phyloP scores from a whole-genome alignment of 2,329 filamentous ascomycete species.

The Drechslerella coelobrocha region DNA sequence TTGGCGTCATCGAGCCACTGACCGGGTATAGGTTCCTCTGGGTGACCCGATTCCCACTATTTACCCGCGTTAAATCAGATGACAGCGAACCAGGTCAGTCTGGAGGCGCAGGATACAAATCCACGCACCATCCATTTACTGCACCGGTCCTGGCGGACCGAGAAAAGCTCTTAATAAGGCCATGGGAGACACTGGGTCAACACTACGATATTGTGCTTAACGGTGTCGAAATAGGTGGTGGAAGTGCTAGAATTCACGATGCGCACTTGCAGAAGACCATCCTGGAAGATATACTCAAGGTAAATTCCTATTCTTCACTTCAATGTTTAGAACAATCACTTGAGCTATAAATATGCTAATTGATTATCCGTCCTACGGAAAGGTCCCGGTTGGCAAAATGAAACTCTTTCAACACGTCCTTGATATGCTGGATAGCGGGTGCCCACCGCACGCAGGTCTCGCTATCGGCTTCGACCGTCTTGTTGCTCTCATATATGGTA shows the following conservation, averaged over 20 bases:
- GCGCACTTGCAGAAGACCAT: conserved; percentile 82
- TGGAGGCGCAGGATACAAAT: conserved; percentile 77
- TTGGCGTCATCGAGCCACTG: background rate
- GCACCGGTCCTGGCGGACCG: conserved; percentile 80
- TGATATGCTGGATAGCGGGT: conserved; percentile 80
- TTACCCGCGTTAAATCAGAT: conserved; percentile 72
- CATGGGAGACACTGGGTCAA: conserved; percentile 76
- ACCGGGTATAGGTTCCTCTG: conserved; percentile 70
- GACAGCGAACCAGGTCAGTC: conserved; percentile 77
- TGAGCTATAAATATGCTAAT: background rate
- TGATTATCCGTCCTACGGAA: background rate
- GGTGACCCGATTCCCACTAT: conserved; percentile 91
- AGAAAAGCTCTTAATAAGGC: conserved; percentile 74
- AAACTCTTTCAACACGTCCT: conserved; percentile 84
- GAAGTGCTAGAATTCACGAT: conserved; percentile 88
- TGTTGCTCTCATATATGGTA: conserved; percentile 77
- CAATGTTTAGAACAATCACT: background rate
- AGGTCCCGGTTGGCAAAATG: conserved; percentile 74
- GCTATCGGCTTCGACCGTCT: conserved; percentile 91
- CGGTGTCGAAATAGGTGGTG: conserved; percentile 90
- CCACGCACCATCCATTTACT: conserved; percentile 96
- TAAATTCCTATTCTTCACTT: conserved; percentile 44
- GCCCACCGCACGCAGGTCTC: conserved; percentile 92
- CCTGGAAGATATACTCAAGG: conserved; percentile 78
- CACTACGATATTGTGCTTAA: conserved; percentile 97